Conservation (phyloP, 2,329 filamentous ascomycete species). For the Venturia nashicola region DNA sequence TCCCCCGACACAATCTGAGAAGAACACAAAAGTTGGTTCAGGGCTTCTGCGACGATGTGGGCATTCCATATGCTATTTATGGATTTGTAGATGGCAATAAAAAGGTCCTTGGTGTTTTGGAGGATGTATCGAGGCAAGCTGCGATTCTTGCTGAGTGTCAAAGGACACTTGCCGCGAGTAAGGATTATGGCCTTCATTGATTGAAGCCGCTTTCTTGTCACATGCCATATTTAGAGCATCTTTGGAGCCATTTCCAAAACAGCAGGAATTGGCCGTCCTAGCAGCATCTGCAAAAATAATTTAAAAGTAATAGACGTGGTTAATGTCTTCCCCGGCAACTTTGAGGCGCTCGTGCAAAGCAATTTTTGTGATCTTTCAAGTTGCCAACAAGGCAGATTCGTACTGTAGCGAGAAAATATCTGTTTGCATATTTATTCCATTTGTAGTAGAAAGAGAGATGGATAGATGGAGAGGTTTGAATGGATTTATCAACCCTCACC, state of each 20-base stretch:
- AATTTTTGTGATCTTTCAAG: too few relatives aligned
- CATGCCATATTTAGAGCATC: too few relatives aligned
- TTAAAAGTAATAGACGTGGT: background rate
- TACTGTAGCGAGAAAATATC: too few relatives aligned
- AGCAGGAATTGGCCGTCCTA: background rate
- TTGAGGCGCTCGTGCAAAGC: too few relatives aligned
- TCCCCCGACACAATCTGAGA: conserved; percentile 57
- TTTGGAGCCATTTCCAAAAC: background rate
- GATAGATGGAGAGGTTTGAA: too few relatives aligned
- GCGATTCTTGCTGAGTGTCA: conserved; percentile 46
- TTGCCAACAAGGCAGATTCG: too few relatives aligned
- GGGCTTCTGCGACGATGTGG: conserved; percentile 52
- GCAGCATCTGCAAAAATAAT: background rate
- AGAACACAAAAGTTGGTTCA: conserved; percentile 46
- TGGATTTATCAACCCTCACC: too few relatives aligned
- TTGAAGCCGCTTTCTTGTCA: background rate
- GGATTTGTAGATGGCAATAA: conserved; percentile 52
- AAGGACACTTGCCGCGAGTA: conserved; percentile 21
- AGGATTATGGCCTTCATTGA: conserved; percentile 5
- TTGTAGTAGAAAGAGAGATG: too few relatives aligned
- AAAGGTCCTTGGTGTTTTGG: conserved; percentile 40
- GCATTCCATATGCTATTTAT: conserved; percentile 49
- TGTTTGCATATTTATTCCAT: too few relatives aligned
- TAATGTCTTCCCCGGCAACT: background rate
- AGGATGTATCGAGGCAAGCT: conserved; percentile 50